A percentile compares a stretch with the other conserved stretches of the same genome.
These are phyloP conservation scores for Lobosporangium transversale DNA, from an alignment of 192 early-diverging fungal species.

Conservation along the genomic window DNA sequence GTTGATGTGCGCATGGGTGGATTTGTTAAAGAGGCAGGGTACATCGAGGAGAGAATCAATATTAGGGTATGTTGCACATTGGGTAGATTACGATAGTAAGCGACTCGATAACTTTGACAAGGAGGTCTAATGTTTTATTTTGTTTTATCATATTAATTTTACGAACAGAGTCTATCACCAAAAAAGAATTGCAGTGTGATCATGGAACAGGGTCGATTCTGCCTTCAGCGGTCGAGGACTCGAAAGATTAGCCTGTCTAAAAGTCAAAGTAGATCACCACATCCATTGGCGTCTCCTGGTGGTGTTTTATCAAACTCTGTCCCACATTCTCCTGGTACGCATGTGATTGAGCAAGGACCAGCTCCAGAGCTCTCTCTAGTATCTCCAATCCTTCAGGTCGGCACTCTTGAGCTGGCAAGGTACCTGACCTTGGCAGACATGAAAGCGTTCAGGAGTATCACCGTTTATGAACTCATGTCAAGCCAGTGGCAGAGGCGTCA, in stretches of 20 bases:
- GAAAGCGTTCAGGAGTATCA: slow-evolving; percentile 51
- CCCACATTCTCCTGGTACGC: neutral
- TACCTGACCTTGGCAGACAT: slow-evolving; percentile 59
- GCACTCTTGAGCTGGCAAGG: slow-evolving; percentile 60
- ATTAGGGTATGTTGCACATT: slow-evolving; percentile 36
- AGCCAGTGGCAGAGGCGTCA: slow-evolving; percentile 50
- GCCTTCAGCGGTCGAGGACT: slow-evolving; percentile 38
- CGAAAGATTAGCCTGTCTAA: slow-evolving; percentile 32
- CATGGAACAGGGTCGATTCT: slow-evolving; percentile 50
- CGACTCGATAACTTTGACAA: no score
- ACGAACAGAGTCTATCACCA: slow-evolving; percentile 25
- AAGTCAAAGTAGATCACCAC: slow-evolving; percentile 3
- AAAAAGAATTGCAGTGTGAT: slow-evolving; percentile 50
- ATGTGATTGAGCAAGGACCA: slow-evolving; percentile 19
- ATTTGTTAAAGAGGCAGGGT: slow-evolving; percentile 57
- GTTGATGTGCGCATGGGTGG: slow-evolving; percentile 52
- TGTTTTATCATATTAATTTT: neutral
- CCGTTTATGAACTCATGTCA: slow-evolving; percentile 53
- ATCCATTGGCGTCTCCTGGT: neutral
- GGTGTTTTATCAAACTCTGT: neutral
- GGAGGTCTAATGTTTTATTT: neutral
- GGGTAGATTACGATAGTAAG: no score
- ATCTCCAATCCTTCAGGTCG: slow-evolving; percentile 53
- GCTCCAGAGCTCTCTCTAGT: slow-evolving; percentile 23
- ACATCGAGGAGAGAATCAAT: slow-evolving; percentile 36